Base-by-base conservation (phyloP, 768 basidiomycete species). In the Boletus subparvulus region DNA sequence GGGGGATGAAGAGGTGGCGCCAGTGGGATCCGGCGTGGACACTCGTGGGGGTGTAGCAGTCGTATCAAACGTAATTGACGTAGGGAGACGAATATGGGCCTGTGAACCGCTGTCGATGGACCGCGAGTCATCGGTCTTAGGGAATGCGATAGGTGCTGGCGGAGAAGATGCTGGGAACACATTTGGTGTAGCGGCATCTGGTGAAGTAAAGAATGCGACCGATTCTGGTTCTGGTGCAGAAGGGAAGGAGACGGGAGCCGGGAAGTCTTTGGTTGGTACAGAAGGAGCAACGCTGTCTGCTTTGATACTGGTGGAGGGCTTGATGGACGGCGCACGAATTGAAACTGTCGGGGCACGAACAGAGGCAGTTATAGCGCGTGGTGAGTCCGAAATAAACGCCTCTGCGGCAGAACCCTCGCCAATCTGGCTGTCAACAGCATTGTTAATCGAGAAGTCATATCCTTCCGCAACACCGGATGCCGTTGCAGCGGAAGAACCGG, bases 1-100 rank as follows among this genome's bases (percentile, higher is more conserved):
- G 1, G 79, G 79, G 14, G 88, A 84, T 4, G 66, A 58, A 24
- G 83, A 79, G 60, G 88, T 83, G 30, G 79, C 71, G 9, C 86
- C 86, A 12, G 63, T 43, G 3, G 80, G 81, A 64, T 91, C 88
- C 6, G 90, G 88, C 8, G 90, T 88, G n/a, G 82, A 84, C 37
- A 80, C 80, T 32, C 89, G 84, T 3, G 83, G 77, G n/a, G 87
- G 86, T 5, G 84, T 79, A 41, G 78, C 57, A 32, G 63, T 76
- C 16, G 79, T 74, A 56, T 83, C 86, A 69, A 92, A 92, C 3
- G 90, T 89, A 24, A 92, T 68, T 8, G 75, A 71, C 28, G 71
- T 63, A 59, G 69, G 60, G 19, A 58, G 61, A 39, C 66, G 67
- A 41, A 59, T 36, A 45, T 67, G 69, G 19, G 69, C 63, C 53